Evolutionary conservation across 2,329 filamentous ascomycete genomes (phyloP).

Genomic region (Fusarium oligoseptatum): DNA sequence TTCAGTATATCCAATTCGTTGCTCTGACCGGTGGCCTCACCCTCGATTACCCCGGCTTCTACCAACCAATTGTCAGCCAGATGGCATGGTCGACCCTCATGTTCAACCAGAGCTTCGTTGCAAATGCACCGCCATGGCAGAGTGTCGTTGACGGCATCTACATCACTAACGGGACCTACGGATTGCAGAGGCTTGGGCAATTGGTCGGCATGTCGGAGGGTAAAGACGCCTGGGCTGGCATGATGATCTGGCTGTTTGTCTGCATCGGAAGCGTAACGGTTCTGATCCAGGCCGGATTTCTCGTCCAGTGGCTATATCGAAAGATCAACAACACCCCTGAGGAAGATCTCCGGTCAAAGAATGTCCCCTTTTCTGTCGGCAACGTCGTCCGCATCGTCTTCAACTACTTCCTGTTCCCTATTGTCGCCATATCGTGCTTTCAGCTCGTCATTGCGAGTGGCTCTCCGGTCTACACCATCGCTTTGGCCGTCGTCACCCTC

Average conservation of each 20-base stretch:
- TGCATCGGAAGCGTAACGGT: conserved; percentile 77
- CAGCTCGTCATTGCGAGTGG: conserved; percentile 82
- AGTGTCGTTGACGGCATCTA: conserved; percentile 90
- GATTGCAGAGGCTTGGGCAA: conserved; percentile 83
- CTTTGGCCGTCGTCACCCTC: conserved; percentile 80
- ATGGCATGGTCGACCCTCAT: conserved; percentile 90
- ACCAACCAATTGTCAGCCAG: conserved; percentile 90
- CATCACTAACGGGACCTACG: conserved; percentile 80
- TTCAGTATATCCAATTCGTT: conserved; percentile 96
- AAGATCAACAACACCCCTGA: conserved; percentile 78
- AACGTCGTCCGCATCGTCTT: conserved; percentile 88
- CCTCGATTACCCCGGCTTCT: conserved; percentile 92
- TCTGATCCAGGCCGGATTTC: conserved; percentile 82
- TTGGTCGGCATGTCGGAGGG: conserved; percentile 82
- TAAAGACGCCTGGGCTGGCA: conserved; percentile 91
- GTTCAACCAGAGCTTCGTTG: conserved; percentile 93
- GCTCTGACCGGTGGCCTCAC: conserved; percentile 89
- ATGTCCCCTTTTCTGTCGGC: conserved; percentile 86
- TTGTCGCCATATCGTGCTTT: conserved; percentile 89
- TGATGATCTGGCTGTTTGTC: conserved; percentile 90
- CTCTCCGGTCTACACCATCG: conserved; percentile 79
- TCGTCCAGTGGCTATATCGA: conserved; percentile 81
- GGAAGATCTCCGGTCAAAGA: conserved; percentile 91
- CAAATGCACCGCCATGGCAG: conserved; percentile 72
- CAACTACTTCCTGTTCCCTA: conserved; percentile 91